Conservation (phyloP, 768 basidiomycete genomes). For the Russula foetens region DNA sequence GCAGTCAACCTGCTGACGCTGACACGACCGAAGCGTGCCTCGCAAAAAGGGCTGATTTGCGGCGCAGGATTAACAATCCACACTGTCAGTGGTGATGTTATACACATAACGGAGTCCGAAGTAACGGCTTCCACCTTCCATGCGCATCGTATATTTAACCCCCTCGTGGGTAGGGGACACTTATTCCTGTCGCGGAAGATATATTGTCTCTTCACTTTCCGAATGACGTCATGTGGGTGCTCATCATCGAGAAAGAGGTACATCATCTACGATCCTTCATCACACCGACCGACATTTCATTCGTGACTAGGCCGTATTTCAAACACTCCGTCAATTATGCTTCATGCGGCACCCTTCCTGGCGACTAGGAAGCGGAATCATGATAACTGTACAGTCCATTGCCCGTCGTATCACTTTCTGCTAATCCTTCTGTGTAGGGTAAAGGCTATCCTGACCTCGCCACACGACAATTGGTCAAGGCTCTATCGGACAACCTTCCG, state of each 20-base stretch:
- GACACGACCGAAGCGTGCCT: constrained; percentile 53
- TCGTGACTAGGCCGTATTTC: constrained; percentile 79
- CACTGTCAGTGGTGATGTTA: constrained; percentile 44
- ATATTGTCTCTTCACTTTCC: constrained; percentile 53
- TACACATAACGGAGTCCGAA: constrained; percentile 50
- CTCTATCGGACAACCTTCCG: constrained; percentile 59
- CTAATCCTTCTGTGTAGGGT: constrained; percentile 45
- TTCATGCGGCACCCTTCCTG: constrained; percentile 42
- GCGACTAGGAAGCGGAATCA: constrained; percentile 52
- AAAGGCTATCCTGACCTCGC: constrained; percentile 96
- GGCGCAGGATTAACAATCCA: constrained; percentile 55
- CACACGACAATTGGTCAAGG: constrained; percentile 76
- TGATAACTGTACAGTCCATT: constrained; percentile 56
- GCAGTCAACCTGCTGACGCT: neutral
- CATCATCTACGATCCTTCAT: neutral
- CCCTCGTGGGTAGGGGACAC: constrained; percentile 41
- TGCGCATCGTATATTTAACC: neutral
- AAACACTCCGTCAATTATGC: constrained; percentile 59
- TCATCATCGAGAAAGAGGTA: constrained; percentile 94
- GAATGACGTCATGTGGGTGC: constrained; percentile 60
- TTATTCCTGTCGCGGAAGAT: constrained; percentile 73
- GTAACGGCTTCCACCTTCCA: constrained; percentile 29
- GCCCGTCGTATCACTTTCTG: neutral
- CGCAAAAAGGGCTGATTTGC: constrained; percentile 81
- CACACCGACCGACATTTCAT: neutral